Base-by-base conservation (phyloP, 2,329 filamentous ascomycete species). In the Diaporthe humulicola region DNA sequence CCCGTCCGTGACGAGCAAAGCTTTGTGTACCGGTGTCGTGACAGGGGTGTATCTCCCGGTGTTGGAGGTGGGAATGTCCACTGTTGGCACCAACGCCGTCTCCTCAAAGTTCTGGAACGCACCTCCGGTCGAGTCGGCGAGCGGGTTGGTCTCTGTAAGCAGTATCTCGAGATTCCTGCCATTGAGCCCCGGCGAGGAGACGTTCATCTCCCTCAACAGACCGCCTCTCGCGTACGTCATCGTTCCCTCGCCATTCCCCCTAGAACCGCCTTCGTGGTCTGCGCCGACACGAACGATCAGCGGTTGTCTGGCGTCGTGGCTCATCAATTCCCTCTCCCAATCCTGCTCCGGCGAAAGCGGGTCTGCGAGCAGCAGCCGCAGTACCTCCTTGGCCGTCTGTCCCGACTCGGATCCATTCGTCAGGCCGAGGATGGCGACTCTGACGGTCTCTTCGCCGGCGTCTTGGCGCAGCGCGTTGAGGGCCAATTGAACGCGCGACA, bases 21-120 rank as follows among this genome's bases (percentile, higher is more conserved):
- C 91, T 81, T 93, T 94, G 81, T 98, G 96, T 1, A 98, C 95
- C 0, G 96, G 96, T 58, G 95, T 95, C 9, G 92, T 91, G 56
- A 97, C 88, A 22, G 92, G 89, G 17, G 92, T 91, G 73, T 91
- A 89, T 76, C 91, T 88, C 12, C 92, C 92, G 22, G 90, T 90
- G 75, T 88, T 88, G 19, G 93, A 92, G 8, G 87, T 89, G 2
- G 90, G 90, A 56, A 94, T 93, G 28, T 94, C 91, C 45, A 98
- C 89, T 0, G 88, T 88, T 3, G 95, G 95, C 25, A 95, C 93
- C n/a, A 98, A 88, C 17, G 96, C 86, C 0, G 90, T 87, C 76
- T 96, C 93, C 75, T 90, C 88, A 6, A 91, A 85, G 14, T 85
- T 85, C 70, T 88, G 81, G 60, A 84, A 72, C 71, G 79, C 78